Percentiles rank a stretch among this genome's conserved stretches.
Evolutionary conservation across 208 protist species (phyloP).

Genomic region (Trypanosoma avium): DNA sequence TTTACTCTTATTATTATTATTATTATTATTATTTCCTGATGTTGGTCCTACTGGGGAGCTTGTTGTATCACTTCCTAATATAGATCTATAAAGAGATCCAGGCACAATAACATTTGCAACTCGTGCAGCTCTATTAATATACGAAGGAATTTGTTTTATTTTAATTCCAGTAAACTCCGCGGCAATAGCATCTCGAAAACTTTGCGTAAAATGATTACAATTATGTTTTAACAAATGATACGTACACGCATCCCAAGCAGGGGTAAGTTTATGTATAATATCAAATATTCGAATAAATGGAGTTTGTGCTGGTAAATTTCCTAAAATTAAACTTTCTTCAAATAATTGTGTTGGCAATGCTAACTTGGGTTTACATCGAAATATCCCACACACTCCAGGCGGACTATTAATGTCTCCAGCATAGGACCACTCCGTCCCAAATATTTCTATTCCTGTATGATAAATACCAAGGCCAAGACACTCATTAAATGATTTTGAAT

Average conservation of each 20-base stretch:
- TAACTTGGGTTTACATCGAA: constrained; percentile 20
- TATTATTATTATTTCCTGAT: too few relatives aligned
- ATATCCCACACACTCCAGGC: constrained; percentile 33
- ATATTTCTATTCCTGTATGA: constrained; percentile 72
- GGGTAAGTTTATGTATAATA: constrained; percentile 28
- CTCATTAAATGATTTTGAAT: constrained; percentile 1
- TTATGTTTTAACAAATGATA: constrained; percentile 75
- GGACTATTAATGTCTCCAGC: constrained; percentile 28
- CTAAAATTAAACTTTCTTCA: constrained; percentile 68
- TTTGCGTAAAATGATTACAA: constrained; percentile 71
- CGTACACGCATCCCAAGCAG: constrained; percentile 41
- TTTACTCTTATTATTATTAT: too few relatives aligned
- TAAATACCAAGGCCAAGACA: constrained; percentile 57
- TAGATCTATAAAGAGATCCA: not conserved
- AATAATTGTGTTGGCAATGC: constrained; percentile 35
- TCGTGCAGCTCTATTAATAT: constrained; percentile 38
- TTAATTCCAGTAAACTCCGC: constrained; percentile 16
- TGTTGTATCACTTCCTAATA: not conserved
- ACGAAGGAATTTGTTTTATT: constrained; percentile 24
- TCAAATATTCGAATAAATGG: constrained; percentile 23
- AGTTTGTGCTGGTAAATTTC: constrained; percentile 34
- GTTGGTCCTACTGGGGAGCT: not conserved
- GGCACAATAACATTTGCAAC: constrained; percentile 24
- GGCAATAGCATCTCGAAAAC: constrained; percentile 25
- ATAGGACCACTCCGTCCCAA: constrained; percentile 63